Evolutionary conservation across 139 green algal genomes (phyloP), one percentile per base, ranked within the genome.

Genomic region (Prasinococcaceae sp.): DNA sequence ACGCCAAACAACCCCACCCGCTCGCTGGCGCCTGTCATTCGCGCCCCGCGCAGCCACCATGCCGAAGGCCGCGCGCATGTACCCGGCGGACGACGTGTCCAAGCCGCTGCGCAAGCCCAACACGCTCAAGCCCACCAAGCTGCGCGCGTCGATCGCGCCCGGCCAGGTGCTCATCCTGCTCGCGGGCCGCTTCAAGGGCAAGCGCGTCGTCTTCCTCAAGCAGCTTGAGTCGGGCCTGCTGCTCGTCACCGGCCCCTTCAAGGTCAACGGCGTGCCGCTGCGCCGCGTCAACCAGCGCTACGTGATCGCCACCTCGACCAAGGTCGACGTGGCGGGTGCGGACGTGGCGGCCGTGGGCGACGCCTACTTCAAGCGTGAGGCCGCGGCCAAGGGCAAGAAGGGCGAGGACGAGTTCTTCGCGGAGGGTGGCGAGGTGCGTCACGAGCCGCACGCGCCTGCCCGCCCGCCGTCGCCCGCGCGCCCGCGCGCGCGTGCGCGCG

Each of bases 81-180:
- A 97, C 78, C 75, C 88, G 6, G 81, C 85, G 36, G 88, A 96
- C 37, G 88, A 95, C 70, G 79, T 84, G 25, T 50, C 72, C 22
- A 84, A 84, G 76, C 83, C 83, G 3, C 62, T 88, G 30, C 56
- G 54, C 38, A 71, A 81, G 58, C 50, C 24, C 28, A 64, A 68
- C 20, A 53, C 61, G 20, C 61, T 83, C 36, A 83, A 82, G 65
- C 76, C 72, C 47, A 78, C 86, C 30, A 93, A 93, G 77, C 85
- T 98, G 29, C 73, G 63, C 6, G 45, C 75, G 33, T 84, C 70
- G 70, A 93, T 99, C 73, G 92, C 82, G 17, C 90, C 92, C 24
- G 92, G 92, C 56, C 93, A 84, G 6, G 86, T 99, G 19, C 76
- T 98, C 17, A 94, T 99, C 65, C 58, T 99, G 58, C 73, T 99